These are phyloP conservation scores for Cercophora scortea DNA, from an alignment of 495 filamentous ascomycete species.

Conservation along the genomic window DNA sequence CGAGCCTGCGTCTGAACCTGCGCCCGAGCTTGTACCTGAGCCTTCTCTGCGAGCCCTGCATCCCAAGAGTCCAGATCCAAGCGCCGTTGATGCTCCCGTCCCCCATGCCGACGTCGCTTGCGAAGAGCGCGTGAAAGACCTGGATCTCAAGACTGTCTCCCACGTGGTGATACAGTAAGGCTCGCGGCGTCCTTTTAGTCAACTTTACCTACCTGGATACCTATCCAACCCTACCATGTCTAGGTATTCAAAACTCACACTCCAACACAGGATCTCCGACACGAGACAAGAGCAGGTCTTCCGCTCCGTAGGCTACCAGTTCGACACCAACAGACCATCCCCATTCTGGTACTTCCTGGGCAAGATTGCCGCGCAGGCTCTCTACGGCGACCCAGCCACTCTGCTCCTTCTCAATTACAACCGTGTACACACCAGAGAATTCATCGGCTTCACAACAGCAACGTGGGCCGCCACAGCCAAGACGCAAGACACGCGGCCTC, in stretches of 20 bases:
- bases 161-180: not conserved
- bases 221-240: no score
- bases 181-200: no score
- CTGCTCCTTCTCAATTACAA: not conserved
- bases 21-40: no score
- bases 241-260: not conserved
- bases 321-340: not conserved
- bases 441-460: not conserved
- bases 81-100: not conserved
- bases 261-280: not conserved
- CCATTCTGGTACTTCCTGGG: conserved; percentile 4
- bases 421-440: not conserved
- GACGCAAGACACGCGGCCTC: not conserved
- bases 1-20: no score
- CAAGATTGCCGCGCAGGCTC: not conserved
- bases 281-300: not conserved
- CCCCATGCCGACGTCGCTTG: not conserved
- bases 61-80: not conserved
- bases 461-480: not conserved
- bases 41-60: not conserved
- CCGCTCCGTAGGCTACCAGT: conserved; percentile 1
- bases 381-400: not conserved
- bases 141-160: not conserved
- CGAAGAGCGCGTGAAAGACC: not conserved
- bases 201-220: no score